phyloP scores from a whole-genome alignment of 768 basidiomycete species.

The Mrakia gelida region DNA sequence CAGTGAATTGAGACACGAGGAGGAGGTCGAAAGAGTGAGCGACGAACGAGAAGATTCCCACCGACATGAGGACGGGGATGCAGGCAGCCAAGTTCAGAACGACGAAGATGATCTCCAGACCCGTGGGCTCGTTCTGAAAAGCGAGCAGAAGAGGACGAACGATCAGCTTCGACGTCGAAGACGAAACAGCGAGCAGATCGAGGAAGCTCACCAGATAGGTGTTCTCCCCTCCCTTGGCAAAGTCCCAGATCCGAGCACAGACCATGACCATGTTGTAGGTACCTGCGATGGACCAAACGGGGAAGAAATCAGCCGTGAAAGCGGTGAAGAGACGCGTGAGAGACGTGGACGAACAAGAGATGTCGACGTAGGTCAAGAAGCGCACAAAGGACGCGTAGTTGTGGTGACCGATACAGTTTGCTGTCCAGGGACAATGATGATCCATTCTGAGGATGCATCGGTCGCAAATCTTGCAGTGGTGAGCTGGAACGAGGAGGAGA shows the following conservation, averaged over 20 bases:
- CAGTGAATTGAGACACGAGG: not conserved
- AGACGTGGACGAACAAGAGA: constrained; percentile 55
- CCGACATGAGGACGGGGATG: constrained; percentile 75
- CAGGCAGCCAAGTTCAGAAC: constrained; percentile 81
- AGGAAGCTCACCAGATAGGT: constrained; percentile 16
- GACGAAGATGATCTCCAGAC: constrained; percentile 71
- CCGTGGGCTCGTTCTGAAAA: constrained; percentile 62
- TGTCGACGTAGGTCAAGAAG: constrained; percentile 85
- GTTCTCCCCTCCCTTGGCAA: constrained; percentile 23
- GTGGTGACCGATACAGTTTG: constrained; percentile 82
- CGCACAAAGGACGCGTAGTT: constrained; percentile 77
- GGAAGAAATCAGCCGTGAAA: no score
- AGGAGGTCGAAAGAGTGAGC: constrained; percentile 17
- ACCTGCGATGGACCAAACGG: not conserved
- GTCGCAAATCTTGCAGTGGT: constrained; percentile 87
- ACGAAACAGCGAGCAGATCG: not conserved
- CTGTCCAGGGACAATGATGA: constrained; percentile 49
- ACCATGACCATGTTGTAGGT: constrained; percentile 17
- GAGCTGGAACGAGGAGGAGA: constrained; percentile 50
- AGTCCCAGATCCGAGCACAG: constrained; percentile 21
- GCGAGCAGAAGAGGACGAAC: not conserved
- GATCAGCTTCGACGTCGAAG: not conserved
- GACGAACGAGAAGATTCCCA: constrained; percentile 80
- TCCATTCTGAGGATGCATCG: constrained; percentile 87
- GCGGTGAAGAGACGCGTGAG: not conserved